Conservation (phyloP, 1,139 yeast genomes). For the Arxiozyma telluris region DNA sequence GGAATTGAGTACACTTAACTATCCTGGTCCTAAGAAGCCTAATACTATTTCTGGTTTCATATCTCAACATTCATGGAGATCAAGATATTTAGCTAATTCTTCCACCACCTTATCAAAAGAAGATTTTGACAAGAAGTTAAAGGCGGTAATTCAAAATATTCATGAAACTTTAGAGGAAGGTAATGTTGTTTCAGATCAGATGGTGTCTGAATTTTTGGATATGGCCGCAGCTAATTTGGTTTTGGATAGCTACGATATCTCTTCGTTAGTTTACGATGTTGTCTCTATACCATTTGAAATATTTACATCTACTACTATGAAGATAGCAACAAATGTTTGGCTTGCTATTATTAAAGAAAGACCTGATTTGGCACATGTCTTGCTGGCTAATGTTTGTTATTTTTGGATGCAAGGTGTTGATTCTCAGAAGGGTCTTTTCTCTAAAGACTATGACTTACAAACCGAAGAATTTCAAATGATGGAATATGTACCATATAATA, state of each 20-base stretch:
- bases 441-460: slow-evolving; percentile 47
- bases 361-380: slow-evolving; percentile 45
- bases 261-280: slow-evolving; percentile 46
- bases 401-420: slow-evolving; percentile 62
- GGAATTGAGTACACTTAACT: slow-evolving; percentile 35
- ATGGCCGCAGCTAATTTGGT: slow-evolving; percentile 40
- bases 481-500: slow-evolving; percentile 88
- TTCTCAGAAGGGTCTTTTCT: slow-evolving; percentile 55
- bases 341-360: slow-evolving; percentile 68
- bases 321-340: slow-evolving; percentile 71
- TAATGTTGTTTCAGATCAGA: slow-evolving; percentile 27
- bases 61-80: slow-evolving; percentile 72
- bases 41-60: slow-evolving; percentile 66
- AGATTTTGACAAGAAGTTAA: slow-evolving; percentile 21
- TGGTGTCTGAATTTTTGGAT: slow-evolving; percentile 39
- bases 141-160: slow-evolving; percentile 15
- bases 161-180: slow-evolving; percentile 14
- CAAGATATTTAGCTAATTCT: slow-evolving; percentile 34
- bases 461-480: slow-evolving; percentile 61
- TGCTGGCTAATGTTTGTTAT: slow-evolving; percentile 57
- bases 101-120: slow-evolving; percentile 26
- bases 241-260: slow-evolving; percentile 38
- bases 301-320: slow-evolving; percentile 55
- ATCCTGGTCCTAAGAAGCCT: slow-evolving; percentile 32
- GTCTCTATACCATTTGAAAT: slow-evolving; percentile 65